These are phyloP conservation scores for Linnemannia exigua DNA, from an alignment of 192 early-diverging fungal genomes.

Conservation along the genomic window DNA sequence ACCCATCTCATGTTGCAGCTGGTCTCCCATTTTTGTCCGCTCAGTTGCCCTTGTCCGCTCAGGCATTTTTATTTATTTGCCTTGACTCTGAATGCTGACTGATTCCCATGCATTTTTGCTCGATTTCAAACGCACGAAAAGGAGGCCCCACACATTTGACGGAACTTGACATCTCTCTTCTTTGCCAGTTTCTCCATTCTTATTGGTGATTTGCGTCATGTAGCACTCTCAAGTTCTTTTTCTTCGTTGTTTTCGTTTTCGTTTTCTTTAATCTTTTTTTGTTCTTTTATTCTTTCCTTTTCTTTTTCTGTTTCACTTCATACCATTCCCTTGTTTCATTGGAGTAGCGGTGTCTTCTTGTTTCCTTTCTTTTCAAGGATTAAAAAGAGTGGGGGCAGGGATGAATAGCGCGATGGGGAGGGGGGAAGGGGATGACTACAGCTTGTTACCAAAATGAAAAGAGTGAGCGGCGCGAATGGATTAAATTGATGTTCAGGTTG, in stretches of 20 bases:
- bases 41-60: background rate
- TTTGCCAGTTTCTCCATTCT: slow-evolving; percentile 23
- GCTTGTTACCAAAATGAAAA: background rate
- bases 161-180: slow-evolving; percentile 55
- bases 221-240: no score
- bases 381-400: background rate
- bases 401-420: background rate
- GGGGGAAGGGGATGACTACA: no score
- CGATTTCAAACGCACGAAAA: slow-evolving; percentile 36
- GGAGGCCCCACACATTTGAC: slow-evolving; percentile 57
- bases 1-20: slow-evolving; percentile 7
- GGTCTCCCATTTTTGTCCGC: slow-evolving; percentile 32
- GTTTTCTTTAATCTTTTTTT: slow-evolving; percentile 19
- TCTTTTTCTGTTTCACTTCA: background rate
- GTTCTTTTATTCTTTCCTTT: background rate
- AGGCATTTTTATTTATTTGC: background rate
- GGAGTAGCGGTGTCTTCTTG: no score
- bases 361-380: background rate
- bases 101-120: slow-evolving; percentile 18
- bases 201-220: background rate
- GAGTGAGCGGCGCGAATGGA: slow-evolving; percentile 7
- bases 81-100: slow-evolving; percentile 10
- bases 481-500: background rate
- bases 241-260: slow-evolving; percentile 11
- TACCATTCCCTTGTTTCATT: no score